Conservation (phyloP, 768 basidiomycete genomes). For the Tricholoma saponaceum region DNA sequence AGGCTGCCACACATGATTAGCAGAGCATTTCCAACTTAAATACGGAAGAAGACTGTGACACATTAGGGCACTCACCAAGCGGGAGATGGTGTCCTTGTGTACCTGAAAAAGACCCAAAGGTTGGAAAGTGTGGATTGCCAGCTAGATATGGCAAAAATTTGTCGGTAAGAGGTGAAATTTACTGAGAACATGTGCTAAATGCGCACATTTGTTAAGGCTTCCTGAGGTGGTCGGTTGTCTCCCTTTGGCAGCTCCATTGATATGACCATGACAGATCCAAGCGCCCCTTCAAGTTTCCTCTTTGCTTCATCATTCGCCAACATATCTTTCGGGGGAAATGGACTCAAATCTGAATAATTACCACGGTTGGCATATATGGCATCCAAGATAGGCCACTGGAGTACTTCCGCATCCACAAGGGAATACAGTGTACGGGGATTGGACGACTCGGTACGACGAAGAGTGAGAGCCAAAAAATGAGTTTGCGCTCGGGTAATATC, state of each 20-base stretch:
- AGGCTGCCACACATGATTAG: not conserved
- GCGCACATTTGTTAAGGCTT: constrained; percentile 3
- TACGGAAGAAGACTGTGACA: not conserved
- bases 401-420: constrained; percentile 6
- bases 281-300: constrained; percentile 6
- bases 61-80: constrained; percentile 2
- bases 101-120: constrained; percentile 8
- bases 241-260: constrained; percentile 8
- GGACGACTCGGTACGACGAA: constrained; percentile 3
- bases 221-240: constrained; percentile 4
- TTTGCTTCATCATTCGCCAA: constrained; percentile 1
- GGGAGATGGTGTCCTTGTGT: constrained; percentile 3
- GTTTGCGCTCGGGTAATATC: constrained; percentile 7
- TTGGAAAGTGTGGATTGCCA: constrained; percentile 3
- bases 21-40: not conserved
- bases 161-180: not conserved
- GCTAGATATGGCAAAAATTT: not conserved
- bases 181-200: not conserved
- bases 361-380: constrained; percentile 3
- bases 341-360: constrained; percentile 2
- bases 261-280: constrained; percentile 9
- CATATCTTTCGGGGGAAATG: constrained; percentile 4
- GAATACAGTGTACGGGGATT: constrained; percentile 5
- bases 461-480: constrained; percentile 5
- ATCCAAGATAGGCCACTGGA: constrained; percentile 7